These are phyloP conservation scores for Colletotrichum navitas DNA, from an alignment of 2,329 filamentous ascomycete species.

Conservation along the genomic window DNA sequence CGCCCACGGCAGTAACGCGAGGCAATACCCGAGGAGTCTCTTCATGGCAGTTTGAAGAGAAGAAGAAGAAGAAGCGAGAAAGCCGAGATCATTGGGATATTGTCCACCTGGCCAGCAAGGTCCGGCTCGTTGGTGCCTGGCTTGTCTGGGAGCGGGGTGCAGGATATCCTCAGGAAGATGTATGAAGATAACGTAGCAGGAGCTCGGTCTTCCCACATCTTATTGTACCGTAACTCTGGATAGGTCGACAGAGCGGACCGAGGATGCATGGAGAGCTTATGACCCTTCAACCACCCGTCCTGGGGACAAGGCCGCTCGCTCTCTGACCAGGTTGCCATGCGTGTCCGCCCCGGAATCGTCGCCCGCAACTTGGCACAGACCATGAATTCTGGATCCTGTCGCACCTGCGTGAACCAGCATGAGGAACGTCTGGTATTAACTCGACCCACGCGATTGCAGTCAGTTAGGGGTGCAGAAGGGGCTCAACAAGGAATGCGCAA, in stretches of 20 bases:
- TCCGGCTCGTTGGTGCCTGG: conserved; percentile 7
- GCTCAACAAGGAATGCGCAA: conserved; percentile 8
- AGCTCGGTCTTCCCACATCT: conserved; percentile 23
- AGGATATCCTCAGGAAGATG: conserved; percentile 1
- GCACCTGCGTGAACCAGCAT: conserved; percentile 6
- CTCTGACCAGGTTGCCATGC: conserved; percentile 6
- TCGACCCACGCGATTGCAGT: conserved; percentile 26
- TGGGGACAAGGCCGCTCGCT: not conserved
- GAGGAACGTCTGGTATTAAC: conserved; percentile 26
- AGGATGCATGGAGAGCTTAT: conserved; percentile 9
- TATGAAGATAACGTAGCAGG: not conserved
- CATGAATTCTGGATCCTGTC: conserved; percentile 13
- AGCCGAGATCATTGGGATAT: not conserved
- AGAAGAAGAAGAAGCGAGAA: not conserved
- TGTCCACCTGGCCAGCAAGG: conserved; percentile 2
- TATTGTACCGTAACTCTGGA: not conserved
- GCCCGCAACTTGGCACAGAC: conserved; percentile 12
- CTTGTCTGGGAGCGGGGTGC: conserved; percentile 14
- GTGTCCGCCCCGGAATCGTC: conserved; percentile 4
- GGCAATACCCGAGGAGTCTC: conserved; percentile 4
- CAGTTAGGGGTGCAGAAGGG: conserved; percentile 1
- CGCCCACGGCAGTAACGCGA: conserved; percentile 26
- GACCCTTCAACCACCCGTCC: not conserved
- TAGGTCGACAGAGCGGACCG: not conserved
- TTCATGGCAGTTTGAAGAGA: conserved; percentile 24